Evolutionary conservation across 2,329 filamentous ascomycete species (phyloP), one percentile per base, ranked within the genome.

Genomic region (Chaetomiaceae sp.): DNA sequence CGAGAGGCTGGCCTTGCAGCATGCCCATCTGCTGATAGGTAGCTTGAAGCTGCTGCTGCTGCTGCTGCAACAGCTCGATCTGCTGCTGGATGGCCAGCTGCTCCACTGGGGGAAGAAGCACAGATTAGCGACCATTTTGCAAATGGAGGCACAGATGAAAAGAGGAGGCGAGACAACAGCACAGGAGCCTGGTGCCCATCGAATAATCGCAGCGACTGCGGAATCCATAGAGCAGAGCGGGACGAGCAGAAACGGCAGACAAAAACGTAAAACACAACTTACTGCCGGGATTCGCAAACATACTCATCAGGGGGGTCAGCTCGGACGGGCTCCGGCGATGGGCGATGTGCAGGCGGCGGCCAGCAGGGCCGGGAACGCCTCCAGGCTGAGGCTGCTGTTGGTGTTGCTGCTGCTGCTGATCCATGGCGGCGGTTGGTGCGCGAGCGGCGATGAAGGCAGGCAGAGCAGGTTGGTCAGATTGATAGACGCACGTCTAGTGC

Each of bases 21-120:
- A 97, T 91, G 71, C 90, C 90, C 88, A 96, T 91, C 72, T 97
- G 92, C 74, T 96, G 91, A 68, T 96, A 91, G 60, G 90, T 94
- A 64, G 90, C 90, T 74, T 95, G 89, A 68, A 97, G 95, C 71
- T 96, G 91, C 72, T 97, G 91, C 71, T 97, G 94, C 72, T 97
- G 94, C 71, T 96, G 91, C 76, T 97, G 92, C 67, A 97, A 81
- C 69, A 95, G 82, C 75, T 97, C 92, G 68, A 97, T 96, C 75
- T 97, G 92, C 77, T 96, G 92, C 76, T 96, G 91, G 70, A 97
- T 91, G 69, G 90, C 90, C 69, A 96, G 83, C 81, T 96, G 91
- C 78, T 96, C 92, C 89, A 96, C 91, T 95, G 65, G 45, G 58
- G 51, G 55, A 55, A 50, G 40, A 44, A 56, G 22, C 37, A 23